These are phyloP conservation scores for Aphanoascus verrucosus DNA, from an alignment of 2,329 filamentous ascomycete species.

Conservation along the genomic window DNA sequence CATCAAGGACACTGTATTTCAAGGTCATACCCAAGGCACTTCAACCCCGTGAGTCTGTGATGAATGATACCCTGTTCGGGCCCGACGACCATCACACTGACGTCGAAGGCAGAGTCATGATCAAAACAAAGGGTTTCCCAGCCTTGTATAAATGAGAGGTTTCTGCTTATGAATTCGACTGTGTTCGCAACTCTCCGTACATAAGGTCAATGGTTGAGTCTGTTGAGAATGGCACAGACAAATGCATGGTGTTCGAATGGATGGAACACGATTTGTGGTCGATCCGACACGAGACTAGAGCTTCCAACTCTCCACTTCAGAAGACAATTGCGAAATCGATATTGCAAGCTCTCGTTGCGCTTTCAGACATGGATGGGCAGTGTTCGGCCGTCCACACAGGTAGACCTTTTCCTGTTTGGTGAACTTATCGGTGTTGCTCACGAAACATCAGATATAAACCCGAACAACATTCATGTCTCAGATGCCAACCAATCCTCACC, in stretches of 20 bases:
- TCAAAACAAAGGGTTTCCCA: constrained; percentile 7
- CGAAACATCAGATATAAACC: constrained; percentile 8
- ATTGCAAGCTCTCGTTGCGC: constrained; percentile 11
- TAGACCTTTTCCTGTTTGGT: not conserved
- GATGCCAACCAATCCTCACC: constrained; percentile 4
- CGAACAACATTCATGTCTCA: constrained; percentile 15
- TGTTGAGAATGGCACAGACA: constrained; percentile 13
- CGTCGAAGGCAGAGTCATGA: not conserved
- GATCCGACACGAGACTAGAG: not conserved
- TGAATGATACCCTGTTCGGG: not conserved
- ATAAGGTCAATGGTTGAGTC: constrained; percentile 11
- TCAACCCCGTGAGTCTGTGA: constrained; percentile 1
- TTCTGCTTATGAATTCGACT: constrained; percentile 10
- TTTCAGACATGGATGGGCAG: constrained; percentile 16
- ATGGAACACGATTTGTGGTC: constrained; percentile 15
- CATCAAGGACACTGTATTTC: constrained; percentile 10
- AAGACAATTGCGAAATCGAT: constrained; percentile 10
- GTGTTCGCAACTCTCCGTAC: constrained; percentile 4
- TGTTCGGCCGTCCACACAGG: constrained; percentile 11
- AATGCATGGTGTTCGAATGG: constrained; percentile 16
- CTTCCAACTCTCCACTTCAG: not conserved
- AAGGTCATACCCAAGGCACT: not conserved
- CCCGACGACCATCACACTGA: constrained; percentile 6
- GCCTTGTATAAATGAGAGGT: constrained; percentile 7
- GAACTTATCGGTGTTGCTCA: not conserved